Base-by-base conservation (phyloP, 768 basidiomycete species). In the Suillus sp. region DNA sequence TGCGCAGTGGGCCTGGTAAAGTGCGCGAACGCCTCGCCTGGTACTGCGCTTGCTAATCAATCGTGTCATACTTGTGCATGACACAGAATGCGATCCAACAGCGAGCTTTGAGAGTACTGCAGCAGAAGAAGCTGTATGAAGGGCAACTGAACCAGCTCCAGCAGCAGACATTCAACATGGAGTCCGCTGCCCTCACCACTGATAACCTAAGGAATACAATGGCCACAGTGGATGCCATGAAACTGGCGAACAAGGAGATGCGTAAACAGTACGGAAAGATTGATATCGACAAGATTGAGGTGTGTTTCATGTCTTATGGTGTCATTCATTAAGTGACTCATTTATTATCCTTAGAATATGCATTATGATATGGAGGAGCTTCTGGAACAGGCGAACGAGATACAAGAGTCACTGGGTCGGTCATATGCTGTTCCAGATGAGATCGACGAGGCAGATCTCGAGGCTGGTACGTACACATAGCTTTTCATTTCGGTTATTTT, bases 331-430 rank as follows among this genome's bases (percentile, higher is more conserved):
- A n/a, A 51, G 40, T 35, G 25, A 5, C 47, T 64, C 34, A 61
- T 54, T 14, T 37, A 58, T 42, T 16, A n/a, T 18, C 40, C 43
- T 2, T 71, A 98, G 96, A 89, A 81, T 70, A 93, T 98, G 71
- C 96, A 99, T 74, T 94, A 91, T 74, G 96, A 99, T 64, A 98
- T 99, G 96, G 95, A 97, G 71, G 97, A 99, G 63, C 75, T 99
- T 65, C 79, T 99, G 63, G 97, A 99, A 71, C 95, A 97, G 74
- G 93, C 95, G 11, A 99, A 98, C 71, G 97, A 99, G 75, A 94
- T 99, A 64, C 96, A 99, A 72, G 97, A 99, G 75, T 87, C 91
- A 25, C 80, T 99, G 27, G 93, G 92, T 20, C 82, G 96, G 66
- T 96, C 95, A 27, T 99, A 99, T 75, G 93, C 90, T 16, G 93